Conservation (phyloP, 2,329 filamentous ascomycete genomes). For the Lachnellula cervina region DNA sequence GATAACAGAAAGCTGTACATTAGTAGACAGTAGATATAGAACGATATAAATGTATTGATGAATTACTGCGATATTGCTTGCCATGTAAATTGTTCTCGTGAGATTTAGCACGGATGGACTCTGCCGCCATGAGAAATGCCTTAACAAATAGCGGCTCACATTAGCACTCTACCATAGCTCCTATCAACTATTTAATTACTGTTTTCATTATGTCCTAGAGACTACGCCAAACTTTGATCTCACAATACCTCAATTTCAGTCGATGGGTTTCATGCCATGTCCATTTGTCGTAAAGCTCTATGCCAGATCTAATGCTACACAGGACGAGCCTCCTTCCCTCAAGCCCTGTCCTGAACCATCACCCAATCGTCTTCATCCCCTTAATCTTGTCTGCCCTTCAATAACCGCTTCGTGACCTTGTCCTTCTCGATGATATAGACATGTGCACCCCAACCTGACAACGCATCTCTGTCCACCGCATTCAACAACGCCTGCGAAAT, state of each 20-base stretch:
- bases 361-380: conserved; percentile 6
- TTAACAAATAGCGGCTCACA: too few species aligned
- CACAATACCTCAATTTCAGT: background rate
- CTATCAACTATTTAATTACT: too few species aligned
- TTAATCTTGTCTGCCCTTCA: conserved; percentile 96
- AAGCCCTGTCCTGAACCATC: conserved; percentile 6
- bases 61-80: background rate
- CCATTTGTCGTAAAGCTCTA: conserved; percentile 19
- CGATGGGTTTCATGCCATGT: conserved; percentile 9
- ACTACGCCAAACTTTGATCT: background rate
- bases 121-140: background rate
- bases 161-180: too few species aligned
- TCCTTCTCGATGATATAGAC: conserved; percentile 99
- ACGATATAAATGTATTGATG: conserved; percentile 8
- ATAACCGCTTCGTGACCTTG: conserved; percentile 97
- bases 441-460: conserved; percentile 97
- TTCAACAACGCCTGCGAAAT: conserved; percentile 94
- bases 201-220: too few species aligned
- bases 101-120: too few species aligned
- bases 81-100: too few species aligned
- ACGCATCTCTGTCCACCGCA: conserved; percentile 91
- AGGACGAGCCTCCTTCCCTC: conserved; percentile 11
- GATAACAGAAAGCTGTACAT: conserved; percentile 14
- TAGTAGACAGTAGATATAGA: conserved; percentile 27
- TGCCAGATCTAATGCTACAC: conserved; percentile 27